Evolutionary conservation across 345 rosid species (phyloP).

Genomic region (Ailanthus altissimus): DNA sequence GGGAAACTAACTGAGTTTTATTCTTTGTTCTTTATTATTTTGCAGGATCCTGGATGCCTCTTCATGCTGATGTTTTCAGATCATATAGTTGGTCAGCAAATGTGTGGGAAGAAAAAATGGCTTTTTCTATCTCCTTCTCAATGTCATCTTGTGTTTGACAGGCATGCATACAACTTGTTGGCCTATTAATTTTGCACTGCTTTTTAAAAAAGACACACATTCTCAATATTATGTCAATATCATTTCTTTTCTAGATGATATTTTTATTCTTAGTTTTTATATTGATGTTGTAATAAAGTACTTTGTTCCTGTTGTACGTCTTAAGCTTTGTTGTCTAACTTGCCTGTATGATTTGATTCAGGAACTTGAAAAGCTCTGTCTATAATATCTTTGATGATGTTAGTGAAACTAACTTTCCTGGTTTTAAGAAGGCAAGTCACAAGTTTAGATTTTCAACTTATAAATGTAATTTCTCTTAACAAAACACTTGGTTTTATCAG

Average conservation of each 20-base stretch:
- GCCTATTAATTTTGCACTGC: neutral
- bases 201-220: neutral
- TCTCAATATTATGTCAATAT: neutral
- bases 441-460: conserved; percentile 20
- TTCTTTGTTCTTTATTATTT: neutral
- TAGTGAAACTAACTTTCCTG: conserved; percentile 64
- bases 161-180: conserved; percentile 39
- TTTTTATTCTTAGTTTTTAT: neutral
- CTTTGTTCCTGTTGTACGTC: neutral
- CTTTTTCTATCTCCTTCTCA: conserved; percentile 74
- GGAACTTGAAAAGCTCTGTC: conserved; percentile 68
- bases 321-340: conserved; percentile 11
- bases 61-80: conserved; percentile 96
- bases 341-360: conserved; percentile 33
- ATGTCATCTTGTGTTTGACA: conserved; percentile 71
- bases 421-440: conserved; percentile 62
- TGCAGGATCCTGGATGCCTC: conserved; percentile 96
- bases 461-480: neutral
- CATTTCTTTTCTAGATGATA: neutral
- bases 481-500: conserved; percentile 15
- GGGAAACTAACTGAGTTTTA: conserved; percentile 18
- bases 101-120: conserved; percentile 89
- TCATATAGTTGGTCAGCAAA: conserved; percentile 97
- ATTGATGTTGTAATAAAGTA: neutral
- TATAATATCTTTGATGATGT: conserved; percentile 69